Evolutionary conservation across 345 rosid species (phyloP).

Genomic region (Gossypium mustelinum): DNA sequence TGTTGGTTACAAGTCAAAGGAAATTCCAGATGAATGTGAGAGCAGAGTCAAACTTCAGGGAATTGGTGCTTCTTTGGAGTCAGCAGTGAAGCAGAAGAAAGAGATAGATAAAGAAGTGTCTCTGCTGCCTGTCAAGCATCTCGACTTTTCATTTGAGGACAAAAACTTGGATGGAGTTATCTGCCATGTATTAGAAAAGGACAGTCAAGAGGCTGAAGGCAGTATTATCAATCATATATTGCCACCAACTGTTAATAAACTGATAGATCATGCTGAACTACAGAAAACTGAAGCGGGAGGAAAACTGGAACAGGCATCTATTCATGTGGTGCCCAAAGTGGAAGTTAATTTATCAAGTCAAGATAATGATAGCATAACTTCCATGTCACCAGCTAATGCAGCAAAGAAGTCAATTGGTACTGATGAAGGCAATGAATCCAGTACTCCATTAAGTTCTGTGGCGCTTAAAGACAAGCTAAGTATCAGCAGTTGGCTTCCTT

Average conservation of each 20-base stretch:
- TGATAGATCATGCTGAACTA: constrained; percentile 15
- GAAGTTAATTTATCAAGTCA: constrained; percentile 29
- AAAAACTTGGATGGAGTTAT: constrained; percentile 36
- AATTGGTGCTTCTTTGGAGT: constrained; percentile 33
- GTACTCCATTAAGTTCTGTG: constrained; percentile 67
- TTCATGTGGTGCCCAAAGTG: constrained; percentile 23
- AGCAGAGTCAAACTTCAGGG: constrained; percentile 34
- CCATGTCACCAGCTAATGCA: constrained; percentile 32
- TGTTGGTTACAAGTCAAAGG: constrained; percentile 31
- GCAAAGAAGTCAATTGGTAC: constrained; percentile 31
- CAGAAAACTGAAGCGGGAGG: constrained; percentile 30
- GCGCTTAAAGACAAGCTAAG: constrained; percentile 42
- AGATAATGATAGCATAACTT: constrained; percentile 27
- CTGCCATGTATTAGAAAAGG: constrained; percentile 25
- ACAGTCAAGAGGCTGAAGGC: constrained; percentile 33
- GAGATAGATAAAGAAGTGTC: constrained; percentile 43
- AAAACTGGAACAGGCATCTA: constrained; percentile 18
- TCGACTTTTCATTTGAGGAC: constrained; percentile 68
- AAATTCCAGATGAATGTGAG: constrained; percentile 38
- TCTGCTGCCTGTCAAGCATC: constrained; percentile 77
- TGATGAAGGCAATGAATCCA: constrained; percentile 42
- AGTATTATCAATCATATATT: constrained; percentile 26
- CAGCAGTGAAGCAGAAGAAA: constrained; percentile 33
- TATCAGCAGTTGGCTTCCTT: constrained; percentile 80
- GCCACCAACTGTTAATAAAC: constrained; percentile 22